phyloP scores from a whole-genome alignment of 768 basidiomycete species.

The Pleurotus pulmonarius region DNA sequence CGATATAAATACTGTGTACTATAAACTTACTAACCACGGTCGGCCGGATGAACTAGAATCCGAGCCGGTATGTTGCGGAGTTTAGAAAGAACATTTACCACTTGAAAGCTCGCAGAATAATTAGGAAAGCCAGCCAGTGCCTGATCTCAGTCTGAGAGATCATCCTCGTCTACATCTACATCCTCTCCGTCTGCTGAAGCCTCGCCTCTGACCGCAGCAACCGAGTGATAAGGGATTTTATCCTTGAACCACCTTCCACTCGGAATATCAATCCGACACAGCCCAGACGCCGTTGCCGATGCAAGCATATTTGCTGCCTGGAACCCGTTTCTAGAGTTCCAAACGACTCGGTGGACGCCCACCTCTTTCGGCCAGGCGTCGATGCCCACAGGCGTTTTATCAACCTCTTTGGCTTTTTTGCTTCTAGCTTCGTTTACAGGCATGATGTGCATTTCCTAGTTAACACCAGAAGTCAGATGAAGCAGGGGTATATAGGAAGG shows the following conservation, averaged over 20 bases:
- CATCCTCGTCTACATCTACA: constrained; percentile 34
- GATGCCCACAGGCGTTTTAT: constrained; percentile 33
- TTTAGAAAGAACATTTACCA: not conserved
- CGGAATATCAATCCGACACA: constrained; percentile 82
- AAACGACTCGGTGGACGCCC: constrained; percentile 71
- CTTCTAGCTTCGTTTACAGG: not conserved
- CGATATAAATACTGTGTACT: not conserved
- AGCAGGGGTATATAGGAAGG: constrained; percentile 5
- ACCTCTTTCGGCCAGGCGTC: constrained; percentile 81
- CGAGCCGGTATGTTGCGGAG: not conserved
- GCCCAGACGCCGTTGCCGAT: constrained; percentile 77
- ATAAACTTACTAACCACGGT: too few relatives aligned
- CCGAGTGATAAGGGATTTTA: constrained; percentile 60
- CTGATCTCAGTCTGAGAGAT: not conserved
- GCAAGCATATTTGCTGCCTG: constrained; percentile 58
- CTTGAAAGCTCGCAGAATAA: not conserved
- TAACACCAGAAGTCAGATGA: not conserved
- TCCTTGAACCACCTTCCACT: constrained; percentile 71
- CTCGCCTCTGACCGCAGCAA: constrained; percentile 62
- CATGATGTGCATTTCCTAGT: constrained; percentile 35
- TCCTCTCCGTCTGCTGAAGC: constrained; percentile 28
- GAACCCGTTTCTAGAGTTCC: constrained; percentile 79
- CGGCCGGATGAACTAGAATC: not conserved
- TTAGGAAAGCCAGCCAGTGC: not conserved
- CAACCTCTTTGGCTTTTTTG: constrained; percentile 14